These are phyloP conservation scores for Paraphoma sp. DNA, from an alignment of 2,329 filamentous ascomycete genomes.

Conservation along the genomic window DNA sequence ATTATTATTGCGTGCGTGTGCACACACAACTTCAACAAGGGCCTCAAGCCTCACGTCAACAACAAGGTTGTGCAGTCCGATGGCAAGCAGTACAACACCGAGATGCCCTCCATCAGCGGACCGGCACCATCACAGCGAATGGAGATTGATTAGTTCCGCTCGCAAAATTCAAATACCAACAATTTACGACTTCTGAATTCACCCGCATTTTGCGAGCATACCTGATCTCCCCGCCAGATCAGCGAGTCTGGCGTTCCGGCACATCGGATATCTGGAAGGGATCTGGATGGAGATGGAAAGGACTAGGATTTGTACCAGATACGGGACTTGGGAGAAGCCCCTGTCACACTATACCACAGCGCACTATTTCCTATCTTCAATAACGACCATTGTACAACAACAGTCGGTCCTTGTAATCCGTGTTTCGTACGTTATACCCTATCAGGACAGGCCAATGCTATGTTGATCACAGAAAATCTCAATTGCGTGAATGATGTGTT, in stretches of 20 bases:
- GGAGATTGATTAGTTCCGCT: constrained; percentile 45
- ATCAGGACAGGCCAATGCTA: constrained; percentile 23
- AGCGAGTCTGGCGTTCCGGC: constrained; percentile 25
- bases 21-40: constrained; percentile 87
- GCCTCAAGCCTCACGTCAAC: constrained; percentile 85
- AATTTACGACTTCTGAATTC: constrained; percentile 27
- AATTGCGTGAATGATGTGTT: too few relatives aligned
- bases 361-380: constrained; percentile 9
- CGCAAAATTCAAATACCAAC: constrained; percentile 11
- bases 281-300: constrained; percentile 6
- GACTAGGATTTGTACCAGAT: constrained; percentile 2
- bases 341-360: constrained; percentile 9
- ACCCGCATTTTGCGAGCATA: constrained; percentile 37
- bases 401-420: constrained; percentile 16
- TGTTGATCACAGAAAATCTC: constrained; percentile 5
- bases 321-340: not conserved
- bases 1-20: constrained; percentile 87
- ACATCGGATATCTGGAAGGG: constrained; percentile 8
- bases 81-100: constrained; percentile 56
- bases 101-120: constrained; percentile 57
- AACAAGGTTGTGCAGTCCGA: constrained; percentile 60
- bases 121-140: constrained; percentile 53
- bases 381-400: constrained; percentile 24
- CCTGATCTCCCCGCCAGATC: constrained; percentile 30
- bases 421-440: constrained; percentile 27